Evolutionary conservation across 2,329 filamentous ascomycete species (phyloP).

Genomic region (Colletotrichum echinochloae): DNA sequence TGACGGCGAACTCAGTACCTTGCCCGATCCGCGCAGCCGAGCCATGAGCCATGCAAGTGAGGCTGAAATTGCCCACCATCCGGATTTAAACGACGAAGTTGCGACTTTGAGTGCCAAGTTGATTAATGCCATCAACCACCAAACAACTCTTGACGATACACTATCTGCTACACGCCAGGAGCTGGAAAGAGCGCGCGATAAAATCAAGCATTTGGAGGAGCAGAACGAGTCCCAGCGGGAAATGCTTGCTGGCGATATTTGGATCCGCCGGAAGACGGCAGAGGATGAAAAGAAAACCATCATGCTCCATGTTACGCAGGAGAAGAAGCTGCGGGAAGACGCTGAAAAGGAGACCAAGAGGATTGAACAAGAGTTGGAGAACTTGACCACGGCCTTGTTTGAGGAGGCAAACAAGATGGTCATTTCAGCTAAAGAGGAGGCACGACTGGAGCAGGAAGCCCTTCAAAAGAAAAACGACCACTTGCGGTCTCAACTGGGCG

Average conservation of each 20-base stretch:
- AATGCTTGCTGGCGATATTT: slow-evolving; percentile 78
- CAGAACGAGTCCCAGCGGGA: slow-evolving; percentile 76
- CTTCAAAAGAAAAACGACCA: slow-evolving; percentile 89
- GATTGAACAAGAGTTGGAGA: slow-evolving; percentile 93
- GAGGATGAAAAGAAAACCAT: slow-evolving; percentile 77
- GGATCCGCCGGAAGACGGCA: slow-evolving; percentile 80
- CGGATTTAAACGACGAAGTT: slow-evolving; percentile 78
- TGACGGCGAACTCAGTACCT: slow-evolving; percentile 74
- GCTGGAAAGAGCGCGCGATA: slow-evolving; percentile 77
- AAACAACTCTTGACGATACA: slow-evolving; percentile 90
- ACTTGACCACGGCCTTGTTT: slow-evolving; percentile 90
- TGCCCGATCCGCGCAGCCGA: slow-evolving; percentile 73
- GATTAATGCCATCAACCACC: slow-evolving; percentile 96
- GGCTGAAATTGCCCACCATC: slow-evolving; percentile 56
- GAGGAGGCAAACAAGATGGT: slow-evolving; percentile 99
- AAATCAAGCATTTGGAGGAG: slow-evolving; percentile 75
- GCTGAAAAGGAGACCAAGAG: slow-evolving; percentile 84
- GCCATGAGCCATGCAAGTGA: slow-evolving; percentile 60
- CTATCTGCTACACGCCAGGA: slow-evolving; percentile 86
- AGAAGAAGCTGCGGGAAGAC: slow-evolving; percentile 72
- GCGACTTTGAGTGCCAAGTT: slow-evolving; percentile 93
- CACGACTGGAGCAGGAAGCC: slow-evolving; percentile 84
- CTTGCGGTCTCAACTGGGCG: slow-evolving; percentile 84
- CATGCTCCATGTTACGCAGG: slow-evolving; percentile 70
- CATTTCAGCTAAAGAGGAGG: slow-evolving; percentile 88